A percentile compares a stretch with the other conserved stretches of the same genome.
These are phyloP conservation scores for Dendrostoma leiphaemia DNA, from an alignment of 2,329 filamentous ascomycete species.

Conservation along the genomic window DNA sequence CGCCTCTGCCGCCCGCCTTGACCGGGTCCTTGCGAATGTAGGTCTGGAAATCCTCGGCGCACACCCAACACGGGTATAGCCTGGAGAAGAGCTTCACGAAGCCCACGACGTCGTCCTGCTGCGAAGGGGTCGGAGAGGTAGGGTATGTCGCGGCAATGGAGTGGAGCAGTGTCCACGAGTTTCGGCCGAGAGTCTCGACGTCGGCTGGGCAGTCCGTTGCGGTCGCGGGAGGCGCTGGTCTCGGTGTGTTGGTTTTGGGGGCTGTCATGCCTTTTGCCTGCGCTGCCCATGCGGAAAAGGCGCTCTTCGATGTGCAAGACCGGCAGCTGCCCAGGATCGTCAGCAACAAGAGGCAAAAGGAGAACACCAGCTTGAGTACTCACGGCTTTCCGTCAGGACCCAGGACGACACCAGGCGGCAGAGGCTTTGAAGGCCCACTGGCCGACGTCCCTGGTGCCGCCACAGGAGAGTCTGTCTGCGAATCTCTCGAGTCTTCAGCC, in stretches of 20 bases:
- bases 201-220: constrained; percentile 79
- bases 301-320: constrained; percentile 63
- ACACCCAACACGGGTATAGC: constrained; percentile 94
- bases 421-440: constrained; percentile 42
- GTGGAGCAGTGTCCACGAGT: constrained; percentile 92
- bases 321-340: constrained; percentile 62
- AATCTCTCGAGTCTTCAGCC: constrained; percentile 36
- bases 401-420: constrained; percentile 71
- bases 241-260: constrained; percentile 30
- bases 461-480: constrained; percentile 22
- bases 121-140: constrained; percentile 57
- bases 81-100: constrained; percentile 82
- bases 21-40: constrained; percentile 77
- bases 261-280: constrained; percentile 45
- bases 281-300: constrained; percentile 60
- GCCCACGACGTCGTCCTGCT: constrained; percentile 73
- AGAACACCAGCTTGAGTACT: constrained; percentile 33
- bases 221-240: constrained; percentile 32
- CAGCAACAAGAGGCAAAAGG: constrained; percentile 17
- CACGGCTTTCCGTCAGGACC: constrained; percentile 84
- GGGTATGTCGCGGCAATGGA: constrained; percentile 88
- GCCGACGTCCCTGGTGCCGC: constrained; percentile 25
- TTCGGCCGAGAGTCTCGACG: constrained; percentile 80
- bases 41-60: constrained; percentile 83
- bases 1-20: constrained; percentile 54